Evolutionary conservation across 345 rosid genomes (phyloP).

Genomic region (Cardamine occulta): DNA sequence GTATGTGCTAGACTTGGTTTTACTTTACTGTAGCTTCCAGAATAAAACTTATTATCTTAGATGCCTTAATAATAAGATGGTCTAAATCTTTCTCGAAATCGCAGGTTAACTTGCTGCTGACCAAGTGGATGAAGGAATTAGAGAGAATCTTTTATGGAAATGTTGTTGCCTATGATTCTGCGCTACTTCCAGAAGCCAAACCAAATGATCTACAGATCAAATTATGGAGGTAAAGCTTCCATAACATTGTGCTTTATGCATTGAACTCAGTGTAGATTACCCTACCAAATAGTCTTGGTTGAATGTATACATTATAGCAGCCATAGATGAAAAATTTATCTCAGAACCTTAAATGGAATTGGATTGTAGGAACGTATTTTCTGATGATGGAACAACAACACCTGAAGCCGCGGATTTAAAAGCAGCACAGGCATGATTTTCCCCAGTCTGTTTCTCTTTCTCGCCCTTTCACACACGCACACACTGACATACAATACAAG

Average conservation of each 20-base stretch:
- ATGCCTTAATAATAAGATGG: background rate
- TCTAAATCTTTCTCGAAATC: constrained; percentile 21
- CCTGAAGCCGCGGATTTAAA: constrained; percentile 60
- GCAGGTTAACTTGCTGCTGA: constrained; percentile 86
- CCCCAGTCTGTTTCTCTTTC: constrained; percentile 30
- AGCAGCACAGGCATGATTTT: constrained; percentile 69
- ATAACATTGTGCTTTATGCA: background rate
- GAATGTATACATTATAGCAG: constrained; percentile 12
- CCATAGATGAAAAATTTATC: constrained; percentile 20
- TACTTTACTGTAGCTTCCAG: constrained; percentile 2
- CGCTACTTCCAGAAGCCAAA: constrained; percentile 86
- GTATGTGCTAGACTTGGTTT: constrained; percentile 46
- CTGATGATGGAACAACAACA: constrained; percentile 75
- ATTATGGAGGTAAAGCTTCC: constrained; percentile 72
- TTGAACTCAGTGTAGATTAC: no score
- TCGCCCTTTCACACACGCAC: constrained; percentile 13
- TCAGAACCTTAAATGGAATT: constrained; percentile 18
- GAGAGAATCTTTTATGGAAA: constrained; percentile 97
- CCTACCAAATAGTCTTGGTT: background rate
- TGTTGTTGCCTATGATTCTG: constrained; percentile 82
- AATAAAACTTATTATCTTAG: background rate
- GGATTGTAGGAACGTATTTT: constrained; percentile 78
- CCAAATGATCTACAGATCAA: constrained; percentile 65
- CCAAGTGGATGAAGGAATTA: constrained; percentile 95
- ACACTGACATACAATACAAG: constrained; percentile 15